Conservation (phyloP, 2,329 filamentous ascomycete species). For the Grosmannia clavigera region DNA sequence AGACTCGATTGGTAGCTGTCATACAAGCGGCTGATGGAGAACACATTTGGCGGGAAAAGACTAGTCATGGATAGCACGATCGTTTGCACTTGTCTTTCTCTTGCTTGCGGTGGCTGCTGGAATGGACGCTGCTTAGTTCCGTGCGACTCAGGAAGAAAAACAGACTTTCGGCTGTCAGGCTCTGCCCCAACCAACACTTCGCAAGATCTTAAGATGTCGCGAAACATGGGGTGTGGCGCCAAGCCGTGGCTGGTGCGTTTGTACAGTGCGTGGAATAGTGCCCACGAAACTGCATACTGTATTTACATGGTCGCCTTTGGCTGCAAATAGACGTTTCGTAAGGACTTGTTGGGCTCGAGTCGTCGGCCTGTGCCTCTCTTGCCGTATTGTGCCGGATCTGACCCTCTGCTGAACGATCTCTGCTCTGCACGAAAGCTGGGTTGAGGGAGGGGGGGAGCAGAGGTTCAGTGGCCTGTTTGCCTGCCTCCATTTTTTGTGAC, state of each 20-base stretch:
- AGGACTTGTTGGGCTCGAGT: neutral
- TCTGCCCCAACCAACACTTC: neutral
- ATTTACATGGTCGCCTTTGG: neutral
- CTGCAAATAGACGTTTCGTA: neutral
- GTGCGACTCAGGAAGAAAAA: neutral
- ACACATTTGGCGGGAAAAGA: conserved; percentile 8
- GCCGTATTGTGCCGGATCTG: neutral
- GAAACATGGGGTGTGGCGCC: neutral
- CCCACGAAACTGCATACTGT: neutral
- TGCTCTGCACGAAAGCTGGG: neutral
- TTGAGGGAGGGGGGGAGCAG: neutral
- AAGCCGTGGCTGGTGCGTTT: neutral
- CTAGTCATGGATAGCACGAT: neutral
- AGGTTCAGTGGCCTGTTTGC: neutral
- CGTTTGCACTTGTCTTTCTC: neutral
- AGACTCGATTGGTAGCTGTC: conserved; percentile 6
- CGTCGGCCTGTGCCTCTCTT: neutral
- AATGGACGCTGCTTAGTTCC: neutral
- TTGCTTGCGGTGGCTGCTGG: neutral
- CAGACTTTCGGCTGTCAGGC: neutral
- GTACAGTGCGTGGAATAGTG: neutral
- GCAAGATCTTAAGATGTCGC: conserved; percentile 1
- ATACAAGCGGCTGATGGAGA: conserved; percentile 7
- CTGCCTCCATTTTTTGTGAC: neutral
- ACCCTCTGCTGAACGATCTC: neutral